A percentile compares a stretch with the other conserved stretches of the same genome.
Conservation (phyloP, 495 filamentous ascomycete genomes). For the Pyrenopolyporus hunteri region DNA sequence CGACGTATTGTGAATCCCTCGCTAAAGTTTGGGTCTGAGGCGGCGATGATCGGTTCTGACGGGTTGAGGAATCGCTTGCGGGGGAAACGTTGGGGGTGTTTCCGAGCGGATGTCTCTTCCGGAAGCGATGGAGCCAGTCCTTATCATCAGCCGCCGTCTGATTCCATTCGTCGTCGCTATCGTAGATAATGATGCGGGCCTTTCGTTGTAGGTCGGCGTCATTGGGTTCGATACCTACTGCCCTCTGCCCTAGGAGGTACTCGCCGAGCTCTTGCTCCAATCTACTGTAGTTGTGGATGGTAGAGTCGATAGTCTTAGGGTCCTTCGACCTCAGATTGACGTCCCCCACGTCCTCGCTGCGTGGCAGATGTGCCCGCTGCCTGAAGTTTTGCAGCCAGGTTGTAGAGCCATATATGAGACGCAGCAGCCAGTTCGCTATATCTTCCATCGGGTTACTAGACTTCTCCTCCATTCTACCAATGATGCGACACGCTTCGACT, state of each 20-base stretch:
- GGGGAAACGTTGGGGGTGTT: conserved; percentile 6
- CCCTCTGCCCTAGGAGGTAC: conserved; percentile 57
- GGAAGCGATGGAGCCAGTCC: conserved; percentile 61
- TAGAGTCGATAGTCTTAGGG: conserved; percentile 58
- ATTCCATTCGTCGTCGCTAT: conserved; percentile 71
- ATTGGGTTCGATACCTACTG: conserved; percentile 59
- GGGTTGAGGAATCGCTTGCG: conserved; percentile 15
- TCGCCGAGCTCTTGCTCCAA: conserved; percentile 64
- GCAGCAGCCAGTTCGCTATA: conserved; percentile 55
- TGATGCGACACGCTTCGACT: conserved; percentile 55
- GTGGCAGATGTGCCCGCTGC: conserved; percentile 55
- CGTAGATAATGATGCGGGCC: conserved; percentile 69
- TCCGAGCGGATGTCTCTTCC: conserved; percentile 41
- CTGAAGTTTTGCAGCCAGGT: conserved; percentile 57
- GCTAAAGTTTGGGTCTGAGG: conserved; percentile 5
- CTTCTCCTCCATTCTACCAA: conserved; percentile 55
- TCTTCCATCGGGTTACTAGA: conserved; percentile 51
- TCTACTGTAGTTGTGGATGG: conserved; percentile 59
- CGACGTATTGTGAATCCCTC: conserved; percentile 22
- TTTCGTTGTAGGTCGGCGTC: conserved; percentile 68
- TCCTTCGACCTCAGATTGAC: conserved; percentile 55
- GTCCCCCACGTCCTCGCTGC: conserved; percentile 54
- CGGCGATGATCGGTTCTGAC: background rate
- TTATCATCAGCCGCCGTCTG: conserved; percentile 73
- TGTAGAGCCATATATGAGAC: conserved; percentile 49